Base-by-base conservation (phyloP, 148 eudicot species). In the Linanthus parryae region DNA sequence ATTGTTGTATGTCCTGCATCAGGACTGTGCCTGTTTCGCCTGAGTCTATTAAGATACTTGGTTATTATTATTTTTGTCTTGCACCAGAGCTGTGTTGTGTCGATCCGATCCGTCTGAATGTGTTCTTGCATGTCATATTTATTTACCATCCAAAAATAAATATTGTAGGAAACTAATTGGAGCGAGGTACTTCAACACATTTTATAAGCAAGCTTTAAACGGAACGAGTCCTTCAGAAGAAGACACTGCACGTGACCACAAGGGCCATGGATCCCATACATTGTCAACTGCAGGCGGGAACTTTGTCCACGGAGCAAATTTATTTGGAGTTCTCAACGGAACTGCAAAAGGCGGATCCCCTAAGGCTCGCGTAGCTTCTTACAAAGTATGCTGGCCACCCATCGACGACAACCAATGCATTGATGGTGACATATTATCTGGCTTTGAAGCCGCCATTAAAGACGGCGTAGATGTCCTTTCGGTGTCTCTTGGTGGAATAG, bases 301-400 rank as follows among this genome's bases (percentile, higher is more conserved):
- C 68, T 80, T 77, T 52, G 91, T 86, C 27, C 53, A 57, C 2
- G 73, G 65, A 4, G 85, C 84, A 14, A 71, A 17, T 2, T 54
- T 83, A 11, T 40, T 46, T 7, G 86, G 79, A 2, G 0, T 58
- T 0, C 61, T 51, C n/a, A 62, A 49, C 7, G 95, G 91, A 31
- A 74, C 82, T 0, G 88, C 81, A 2, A 83, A 80, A 57, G 96
- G 96, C 1, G 92, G 96, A 2, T 80, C 96, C 0, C 96, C 92
- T 1, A 56, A 44, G 35, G 91, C 96, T 17, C 66, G 92, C 9
- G 88, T 81, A 10, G 92, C 84, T 4, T 65, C 92, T 0, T 87
- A 80, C 77, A 87, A 73, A 62, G 83, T 85, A 0, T 85, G 95
- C 53, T 79, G 73, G 73, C 60, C 79, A 5, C n/a, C n/a, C n/a